These are phyloP conservation scores for Helianthus tuberosus DNA, from an alignment of 129 eudicot genomes.

Conservation along the genomic window DNA sequence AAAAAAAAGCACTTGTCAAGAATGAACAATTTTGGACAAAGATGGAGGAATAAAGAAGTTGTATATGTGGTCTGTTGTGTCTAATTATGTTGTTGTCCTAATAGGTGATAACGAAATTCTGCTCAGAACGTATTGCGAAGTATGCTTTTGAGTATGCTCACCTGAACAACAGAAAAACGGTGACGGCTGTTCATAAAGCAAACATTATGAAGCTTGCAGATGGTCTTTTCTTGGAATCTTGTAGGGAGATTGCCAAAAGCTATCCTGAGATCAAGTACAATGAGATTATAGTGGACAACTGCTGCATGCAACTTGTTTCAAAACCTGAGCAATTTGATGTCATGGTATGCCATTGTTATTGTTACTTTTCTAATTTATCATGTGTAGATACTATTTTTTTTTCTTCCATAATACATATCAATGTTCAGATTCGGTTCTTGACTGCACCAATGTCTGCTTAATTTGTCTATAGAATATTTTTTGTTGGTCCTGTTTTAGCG, in stretches of 20 bases:
- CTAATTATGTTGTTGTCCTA: neutral
- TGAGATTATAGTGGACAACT: conserved; percentile 86
- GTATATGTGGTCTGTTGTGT: neutral
- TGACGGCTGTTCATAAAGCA: conserved; percentile 93
- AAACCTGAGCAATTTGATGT: conserved; percentile 94
- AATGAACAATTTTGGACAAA: conserved; percentile 1
- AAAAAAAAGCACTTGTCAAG: neutral
- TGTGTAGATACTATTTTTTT: neutral
- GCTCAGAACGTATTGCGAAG: conserved; percentile 86
- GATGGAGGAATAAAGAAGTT: neutral
- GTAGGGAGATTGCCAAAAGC: conserved; percentile 70
- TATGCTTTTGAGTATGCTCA: conserved; percentile 91
- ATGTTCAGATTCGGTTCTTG: neutral
- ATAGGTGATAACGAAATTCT: conserved; percentile 88
- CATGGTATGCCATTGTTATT: conserved; percentile 48
- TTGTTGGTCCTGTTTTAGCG: neutral
- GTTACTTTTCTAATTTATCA: neutral
- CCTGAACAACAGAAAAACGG: conserved; percentile 84
- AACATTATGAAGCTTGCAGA: conserved; percentile 96
- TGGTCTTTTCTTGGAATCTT: conserved; percentile 88
- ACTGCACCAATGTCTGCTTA: conserved; percentile 5
- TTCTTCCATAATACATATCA: neutral
- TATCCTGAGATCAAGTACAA: conserved; percentile 74
- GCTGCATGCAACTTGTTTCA: conserved; percentile 94
- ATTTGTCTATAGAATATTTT: neutral